Base-by-base conservation (phyloP, 73 alveolate genomes). In the Stentor roeselii region DNA sequence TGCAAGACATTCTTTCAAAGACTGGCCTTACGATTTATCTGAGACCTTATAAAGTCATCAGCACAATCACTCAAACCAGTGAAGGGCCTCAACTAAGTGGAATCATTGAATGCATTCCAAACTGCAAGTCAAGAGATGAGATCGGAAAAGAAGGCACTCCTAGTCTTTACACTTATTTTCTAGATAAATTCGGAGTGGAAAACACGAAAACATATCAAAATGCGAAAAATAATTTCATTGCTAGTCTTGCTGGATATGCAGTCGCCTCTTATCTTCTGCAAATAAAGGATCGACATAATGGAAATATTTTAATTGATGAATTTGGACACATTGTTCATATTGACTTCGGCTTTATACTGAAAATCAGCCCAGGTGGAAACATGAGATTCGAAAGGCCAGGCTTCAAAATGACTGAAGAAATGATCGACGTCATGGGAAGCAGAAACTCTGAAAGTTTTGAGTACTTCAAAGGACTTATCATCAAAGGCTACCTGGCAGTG, bases 211-310 rank as follows among this genome's bases (percentile, higher is more conserved):
- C 42, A 1, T 97, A 90, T 74, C 96, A 94, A 78, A 97, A 91
- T 85, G 99, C 99, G 27, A 92, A 95, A 87, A 92, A 91, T 78
- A 95, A 93, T 82, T 98, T 96, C 83, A 93, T 95, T 32, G 97
- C 93, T 75, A 91, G 98, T 59, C 87, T 98, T 82, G 99, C 99
- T 3, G 99, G 98, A 3, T 98, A 98, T 86, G 96, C 99, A 4
- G 85, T 97, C 41, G 96, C 93, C 76, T 96, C 99, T 90, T 97
- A 96, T 86, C 78, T 97, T 39, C 90, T 97, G 60, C 92, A 95
- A 83, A 95, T 97, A 21, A 97, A 95, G 77, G 99, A 97, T 86
- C 90, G 99, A 77, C 99, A 97, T 87, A 97, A 97, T 91, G 99
- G 99, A 36, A 97, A 97, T 88, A 96, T 97, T 36, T 90, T 97